Conservation (phyloP, 306 rosid species). For the Carpinus fangiana region DNA sequence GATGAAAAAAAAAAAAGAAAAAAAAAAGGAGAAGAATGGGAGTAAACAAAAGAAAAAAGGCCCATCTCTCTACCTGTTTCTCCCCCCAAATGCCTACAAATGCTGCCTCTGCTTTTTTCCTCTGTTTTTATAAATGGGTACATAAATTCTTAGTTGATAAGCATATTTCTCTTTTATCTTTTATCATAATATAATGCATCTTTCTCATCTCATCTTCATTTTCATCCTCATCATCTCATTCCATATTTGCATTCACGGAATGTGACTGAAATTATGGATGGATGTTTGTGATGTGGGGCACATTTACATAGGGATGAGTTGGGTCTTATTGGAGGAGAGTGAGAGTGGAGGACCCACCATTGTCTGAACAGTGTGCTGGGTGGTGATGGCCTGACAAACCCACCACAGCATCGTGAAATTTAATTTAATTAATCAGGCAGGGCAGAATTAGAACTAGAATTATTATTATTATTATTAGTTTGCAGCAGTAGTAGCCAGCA, state of each 20-base stretch:
- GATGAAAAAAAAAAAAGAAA: background rate
- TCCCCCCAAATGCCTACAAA: background rate
- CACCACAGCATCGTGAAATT: constrained; percentile 1
- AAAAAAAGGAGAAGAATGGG: constrained; percentile 18
- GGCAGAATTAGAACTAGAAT: too few species aligned
- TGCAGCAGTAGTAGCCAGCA: too few species aligned
- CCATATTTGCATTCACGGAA: background rate
- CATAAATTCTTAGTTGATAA: too few species aligned
- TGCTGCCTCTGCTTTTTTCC: background rate
- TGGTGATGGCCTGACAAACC: constrained; percentile 20
- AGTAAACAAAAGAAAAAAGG: background rate
- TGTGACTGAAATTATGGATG: constrained; percentile 42
- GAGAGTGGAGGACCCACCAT: constrained; percentile 27
- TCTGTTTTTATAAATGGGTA: background rate
- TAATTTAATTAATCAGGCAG: background rate
- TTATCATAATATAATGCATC: background rate
- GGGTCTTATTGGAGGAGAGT: constrained; percentile 11
- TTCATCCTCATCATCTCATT: too few species aligned
- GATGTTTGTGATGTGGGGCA: constrained; percentile 45
- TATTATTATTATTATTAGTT: background rate
- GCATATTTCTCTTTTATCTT: too few species aligned
- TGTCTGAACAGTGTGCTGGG: constrained; percentile 15
- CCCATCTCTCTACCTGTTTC: constrained; percentile 31
- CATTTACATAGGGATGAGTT: constrained; percentile 14
- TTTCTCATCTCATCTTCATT: too few species aligned